A percentile compares a stretch with the other conserved stretches of the same genome.
These are phyloP conservation scores for Aspergillus sp. DNA, from an alignment of 2,329 filamentous ascomycete genomes.

Conservation along the genomic window DNA sequence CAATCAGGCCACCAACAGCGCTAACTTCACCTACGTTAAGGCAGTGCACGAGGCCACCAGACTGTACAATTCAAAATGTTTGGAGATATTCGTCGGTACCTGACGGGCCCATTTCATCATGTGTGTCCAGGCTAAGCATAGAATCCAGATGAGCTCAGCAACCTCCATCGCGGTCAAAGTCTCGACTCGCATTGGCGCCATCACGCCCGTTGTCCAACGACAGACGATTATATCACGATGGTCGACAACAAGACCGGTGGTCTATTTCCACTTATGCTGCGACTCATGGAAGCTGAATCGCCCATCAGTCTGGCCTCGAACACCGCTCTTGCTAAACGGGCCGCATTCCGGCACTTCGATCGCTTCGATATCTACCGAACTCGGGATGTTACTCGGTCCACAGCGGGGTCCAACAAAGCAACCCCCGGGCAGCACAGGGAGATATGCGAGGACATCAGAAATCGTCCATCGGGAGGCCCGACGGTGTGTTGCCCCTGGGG, in stretches of 20 bases:
- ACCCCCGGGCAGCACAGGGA: too few species aligned
- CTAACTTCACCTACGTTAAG: constrained; percentile 44
- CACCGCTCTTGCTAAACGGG: too few species aligned
- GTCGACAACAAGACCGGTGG: constrained; percentile 44
- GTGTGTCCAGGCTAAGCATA: background rate
- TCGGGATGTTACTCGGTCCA: too few species aligned
- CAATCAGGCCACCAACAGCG: constrained; percentile 22
- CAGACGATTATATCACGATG: constrained; percentile 44
- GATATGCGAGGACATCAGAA: too few species aligned
- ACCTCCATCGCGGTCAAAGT: constrained; percentile 42
- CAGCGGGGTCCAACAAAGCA: too few species aligned
- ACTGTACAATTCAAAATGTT: constrained; percentile 31
- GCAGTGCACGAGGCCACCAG: constrained; percentile 34
- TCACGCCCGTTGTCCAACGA: constrained; percentile 34
- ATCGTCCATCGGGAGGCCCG: too few species aligned
- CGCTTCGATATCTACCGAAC: too few species aligned
- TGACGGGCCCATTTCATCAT: too few species aligned
- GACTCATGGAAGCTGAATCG: constrained; percentile 37
- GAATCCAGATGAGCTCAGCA: constrained; percentile 31
- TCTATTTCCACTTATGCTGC: constrained; percentile 38
- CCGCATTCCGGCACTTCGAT: too few species aligned
- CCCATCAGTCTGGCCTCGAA: background rate
- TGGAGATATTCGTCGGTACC: constrained; percentile 31
- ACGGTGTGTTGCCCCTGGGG: too few species aligned
- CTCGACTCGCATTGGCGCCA: constrained; percentile 43